Conservation (phyloP, 805 yeast genomes). For the Myxozyma sirexii region DNA sequence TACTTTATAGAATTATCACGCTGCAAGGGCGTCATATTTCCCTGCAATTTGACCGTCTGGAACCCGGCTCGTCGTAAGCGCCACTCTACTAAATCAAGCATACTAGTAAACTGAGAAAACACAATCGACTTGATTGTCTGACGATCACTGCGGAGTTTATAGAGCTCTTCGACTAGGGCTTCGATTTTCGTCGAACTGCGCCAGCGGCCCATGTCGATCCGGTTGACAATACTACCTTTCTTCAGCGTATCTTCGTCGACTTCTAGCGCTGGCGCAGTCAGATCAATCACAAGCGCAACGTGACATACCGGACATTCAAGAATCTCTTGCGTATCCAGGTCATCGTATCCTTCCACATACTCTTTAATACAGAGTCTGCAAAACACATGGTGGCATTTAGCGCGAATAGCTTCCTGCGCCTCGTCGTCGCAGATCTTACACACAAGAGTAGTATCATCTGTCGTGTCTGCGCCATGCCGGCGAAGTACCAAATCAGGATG, state of each 20-base stretch:
- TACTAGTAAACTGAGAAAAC: constrained; percentile 94
- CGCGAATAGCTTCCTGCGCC: constrained; percentile 95
- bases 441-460: constrained; percentile 56
- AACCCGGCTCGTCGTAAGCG: constrained; percentile 92
- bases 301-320: constrained; percentile 96
- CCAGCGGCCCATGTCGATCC: constrained; percentile 86
- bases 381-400: constrained; percentile 90
- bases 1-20: constrained; percentile 87
- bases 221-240: constrained; percentile 71
- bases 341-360: constrained; percentile 67
- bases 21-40: constrained; percentile 95
- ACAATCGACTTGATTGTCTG: constrained; percentile 94
- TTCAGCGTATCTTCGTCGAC: constrained; percentile 61
- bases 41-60: constrained; percentile 89
- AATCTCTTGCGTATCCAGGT: constrained; percentile 55
- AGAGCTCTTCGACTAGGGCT: constrained; percentile 91
- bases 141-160: constrained; percentile 79
- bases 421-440: constrained; percentile 97
- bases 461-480: constrained; percentile 52
- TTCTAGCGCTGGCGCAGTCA: constrained; percentile 76
- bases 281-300: constrained; percentile 85
- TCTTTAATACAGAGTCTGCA: constrained; percentile 92
- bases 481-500: constrained; percentile 95
- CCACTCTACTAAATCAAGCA: constrained; percentile 97
- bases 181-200: constrained; percentile 94